Evolutionary conservation across 495 filamentous ascomycete species (phyloP), one percentile per base, ranked within the genome.

Genomic region (Lophiotrema nucula): DNA sequence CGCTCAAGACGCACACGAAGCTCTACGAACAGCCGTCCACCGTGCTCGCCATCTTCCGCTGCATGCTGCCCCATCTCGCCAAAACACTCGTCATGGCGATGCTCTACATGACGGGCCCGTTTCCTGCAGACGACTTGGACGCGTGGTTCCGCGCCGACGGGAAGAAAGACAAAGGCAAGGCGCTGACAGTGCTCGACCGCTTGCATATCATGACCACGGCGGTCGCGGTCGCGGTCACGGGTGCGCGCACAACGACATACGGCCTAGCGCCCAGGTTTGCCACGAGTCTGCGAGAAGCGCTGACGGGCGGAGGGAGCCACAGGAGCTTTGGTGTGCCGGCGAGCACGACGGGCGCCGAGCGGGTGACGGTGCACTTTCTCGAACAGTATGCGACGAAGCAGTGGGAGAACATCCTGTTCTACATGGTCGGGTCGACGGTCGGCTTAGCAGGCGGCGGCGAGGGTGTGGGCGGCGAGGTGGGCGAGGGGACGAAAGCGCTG

Each of bases 21-120:
- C 79, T 98, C 8, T 98, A 98, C 79, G 88, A 90, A 76, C 91
- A 96, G 78, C 93, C 93, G 12, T 95, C 91, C 6, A 95, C 95
- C 3, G 87, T 90, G 24, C 84, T 98, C 38, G 95, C 93, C 47
- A 92, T 98, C 63, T 97, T 97, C 73, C 83, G 95, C 62, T 90
- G 93, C 74, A 96, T 97, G 91, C 81, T 97, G 53, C 88, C 95
- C 57, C 88, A 92, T 56, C 73, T 96, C 49, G 93, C 93, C 67
- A 97, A 98, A 79, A 87, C 83, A 37, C 88, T 97, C 70, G 95
- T 97, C 44, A 95, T 96, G 83, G 88, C 88, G 15, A 80, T 98
- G 56, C 82, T 98, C 1, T 98, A 95, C 72, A 84, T 91, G 72
- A 86, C 88, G 45, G 73, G 77, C 15, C 88, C 92, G 10, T 77